Percentiles rank a stretch among this genome's conserved stretches.
These are phyloP conservation scores for Trametopsis cervina DNA, from an alignment of 768 basidiomycete species.

Conservation along the genomic window DNA sequence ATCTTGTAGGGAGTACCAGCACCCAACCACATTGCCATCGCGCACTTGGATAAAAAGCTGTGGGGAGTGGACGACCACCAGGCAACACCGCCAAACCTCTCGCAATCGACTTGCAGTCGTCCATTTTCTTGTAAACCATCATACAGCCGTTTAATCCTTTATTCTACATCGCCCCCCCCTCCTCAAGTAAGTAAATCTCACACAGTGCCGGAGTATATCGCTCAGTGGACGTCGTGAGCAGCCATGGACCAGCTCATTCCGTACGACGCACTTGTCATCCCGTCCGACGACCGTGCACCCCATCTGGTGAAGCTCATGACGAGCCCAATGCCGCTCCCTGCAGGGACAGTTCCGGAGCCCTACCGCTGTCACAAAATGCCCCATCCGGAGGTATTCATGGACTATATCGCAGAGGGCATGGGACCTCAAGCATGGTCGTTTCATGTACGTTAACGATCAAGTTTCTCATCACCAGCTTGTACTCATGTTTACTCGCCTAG, in stretches of 20 bases:
- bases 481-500: conserved; percentile 29
- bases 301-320: conserved; percentile 71
- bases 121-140: not conserved
- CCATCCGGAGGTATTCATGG: conserved; percentile 82
- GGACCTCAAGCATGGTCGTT: conserved; percentile 67
- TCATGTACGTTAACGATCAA: conserved; percentile 47
- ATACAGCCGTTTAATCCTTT: not conserved
- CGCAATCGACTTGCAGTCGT: not conserved
- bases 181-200: no score
- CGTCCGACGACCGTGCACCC: conserved; percentile 72
- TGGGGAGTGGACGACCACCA: not conserved
- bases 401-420: conserved; percentile 71
- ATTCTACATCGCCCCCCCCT: no score
- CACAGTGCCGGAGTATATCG: no score
- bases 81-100: not conserved
- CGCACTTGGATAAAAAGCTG: not conserved
- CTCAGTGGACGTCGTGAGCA: no score
- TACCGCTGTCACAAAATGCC: conserved; percentile 55
- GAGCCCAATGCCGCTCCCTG: conserved; percentile 34
- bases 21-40: not conserved
- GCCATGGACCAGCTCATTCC: conserved; percentile 61
- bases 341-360: conserved; percentile 18
- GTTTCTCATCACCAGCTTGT: no score
- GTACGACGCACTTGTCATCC: conserved; percentile 72
- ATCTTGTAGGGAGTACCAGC: no score